Evolutionary conservation across 768 basidiomycete species (phyloP).

Genomic region (Amanita subjunquillea): DNA sequence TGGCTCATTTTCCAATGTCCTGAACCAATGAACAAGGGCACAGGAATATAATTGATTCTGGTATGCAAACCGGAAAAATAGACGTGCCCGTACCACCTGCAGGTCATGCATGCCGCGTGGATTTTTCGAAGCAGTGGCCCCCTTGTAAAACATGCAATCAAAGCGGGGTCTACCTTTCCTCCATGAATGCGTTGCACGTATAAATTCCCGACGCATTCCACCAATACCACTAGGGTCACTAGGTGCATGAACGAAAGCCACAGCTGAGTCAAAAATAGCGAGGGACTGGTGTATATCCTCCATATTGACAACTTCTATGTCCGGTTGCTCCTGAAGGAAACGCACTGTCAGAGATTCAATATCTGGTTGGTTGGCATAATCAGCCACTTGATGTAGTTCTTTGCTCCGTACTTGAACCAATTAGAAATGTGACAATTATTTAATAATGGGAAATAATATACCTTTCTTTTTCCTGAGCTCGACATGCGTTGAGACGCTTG

Average conservation of each 20-base stretch:
- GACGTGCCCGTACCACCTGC: slow-evolving; percentile 6
- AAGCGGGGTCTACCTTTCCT: slow-evolving; percentile 13
- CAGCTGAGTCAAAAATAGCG: slow-evolving; percentile 17
- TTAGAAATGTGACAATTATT: not conserved
- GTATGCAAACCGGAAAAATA: slow-evolving; percentile 13
- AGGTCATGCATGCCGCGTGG: slow-evolving; percentile 6
- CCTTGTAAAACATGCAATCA: slow-evolving; percentile 18
- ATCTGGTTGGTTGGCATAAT: slow-evolving; percentile 6
- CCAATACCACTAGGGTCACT: slow-evolving; percentile 22
- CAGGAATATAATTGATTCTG: slow-evolving; percentile 6
- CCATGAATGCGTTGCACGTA: slow-evolving; percentile 19
- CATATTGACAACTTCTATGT: slow-evolving; percentile 3
- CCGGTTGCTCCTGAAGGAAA: slow-evolving; percentile 9
- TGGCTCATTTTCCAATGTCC: slow-evolving; percentile 3
- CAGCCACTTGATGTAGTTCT: not conserved
- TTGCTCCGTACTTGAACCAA: not conserved
- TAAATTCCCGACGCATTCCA: slow-evolving; percentile 18
- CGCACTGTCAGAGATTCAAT: slow-evolving; percentile 8
- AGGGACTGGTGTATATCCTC: not conserved
- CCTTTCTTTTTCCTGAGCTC: not conserved
- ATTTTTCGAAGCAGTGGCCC: not conserved
- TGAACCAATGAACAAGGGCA: slow-evolving; percentile 11
- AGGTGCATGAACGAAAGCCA: slow-evolving; percentile 21
- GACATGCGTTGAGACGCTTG: not conserved
- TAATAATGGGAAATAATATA: not conserved